Base-by-base conservation (phyloP, 2,329 filamentous ascomycete genomes). In the Chaetomium olivaceum region DNA sequence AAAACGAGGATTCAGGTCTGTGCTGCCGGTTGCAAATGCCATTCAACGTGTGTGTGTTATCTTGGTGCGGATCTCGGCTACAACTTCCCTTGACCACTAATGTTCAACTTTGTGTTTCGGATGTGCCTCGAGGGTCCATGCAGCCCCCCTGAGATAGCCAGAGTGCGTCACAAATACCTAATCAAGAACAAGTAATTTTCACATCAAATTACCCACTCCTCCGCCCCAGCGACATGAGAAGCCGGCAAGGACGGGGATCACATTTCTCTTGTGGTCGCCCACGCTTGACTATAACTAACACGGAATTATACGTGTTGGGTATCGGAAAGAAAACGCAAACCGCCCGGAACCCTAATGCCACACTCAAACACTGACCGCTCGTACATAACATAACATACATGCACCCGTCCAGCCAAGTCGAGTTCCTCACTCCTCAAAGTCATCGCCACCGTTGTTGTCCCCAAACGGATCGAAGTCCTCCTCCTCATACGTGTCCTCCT, bases 391-490 rank as follows among this genome's bases (percentile, higher is more conserved):
- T 16, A 11, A 48, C 16, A 25, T 23, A 16, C 27, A 25, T 16
- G 8, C 36, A 39, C 0, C 56, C 29, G 31, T n/a, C 52, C 21
- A 21, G 36, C 31, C n/a, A 43, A 31, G 21, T 21, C 9, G 5
- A 27, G 21, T 4, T n/a, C 36, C 5, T 64, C 58, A 64, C 48
- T 68, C 70, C 25, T 69, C 64, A 27, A 66, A 61, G 4, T 67
- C 67, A 31, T 67, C 67, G 2, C 51, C 63, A 1, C 66, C 56
- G 25, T 67, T 54, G 21, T 68, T 29, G 25, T 70, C 68, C 2
- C 67, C 71, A 60, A 73, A 73, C 11, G 71, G 71, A 61, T 71
- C 66, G 39, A 69, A 68, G 3, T 65, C 68, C 19, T 65, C 67
- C 61, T 71, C 68, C 6, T 55, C 68, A 27, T 64, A 66, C 0